Evolutionary conservation across 192 early-diverging fungal genomes (phyloP).

Genomic region (Diversispora epigaea): DNA sequence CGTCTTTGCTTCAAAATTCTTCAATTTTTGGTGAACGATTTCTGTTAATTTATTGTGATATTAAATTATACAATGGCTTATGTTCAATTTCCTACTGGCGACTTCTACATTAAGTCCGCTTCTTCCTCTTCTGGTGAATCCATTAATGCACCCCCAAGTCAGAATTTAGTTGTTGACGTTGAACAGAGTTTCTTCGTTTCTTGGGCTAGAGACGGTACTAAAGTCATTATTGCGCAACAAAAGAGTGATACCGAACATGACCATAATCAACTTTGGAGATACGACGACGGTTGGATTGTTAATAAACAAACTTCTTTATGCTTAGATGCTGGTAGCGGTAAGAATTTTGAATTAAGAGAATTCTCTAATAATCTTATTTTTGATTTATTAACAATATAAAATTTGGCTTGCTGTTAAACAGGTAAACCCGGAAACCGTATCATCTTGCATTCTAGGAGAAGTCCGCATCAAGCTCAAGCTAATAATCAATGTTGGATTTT

Average conservation of each 20-base stretch:
- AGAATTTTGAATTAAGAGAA: not conserved
- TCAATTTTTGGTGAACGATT: too few species aligned
- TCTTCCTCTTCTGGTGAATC: conserved; percentile 14
- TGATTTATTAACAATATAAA: not conserved
- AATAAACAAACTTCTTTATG: not conserved
- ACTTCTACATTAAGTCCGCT: conserved; percentile 26
- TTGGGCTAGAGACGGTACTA: conserved; percentile 2
- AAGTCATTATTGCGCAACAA: not conserved
- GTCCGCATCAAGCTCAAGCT: not conserved
- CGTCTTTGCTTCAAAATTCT: too few species aligned
- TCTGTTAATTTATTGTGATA: too few species aligned
- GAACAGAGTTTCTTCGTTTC: not conserved
- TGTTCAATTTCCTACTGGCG: not conserved
- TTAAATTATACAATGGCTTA: not conserved
- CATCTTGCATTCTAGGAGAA: not conserved
- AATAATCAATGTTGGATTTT: conserved; percentile 24
- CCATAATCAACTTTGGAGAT: conserved; percentile 12
- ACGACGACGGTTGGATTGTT: conserved; percentile 23
- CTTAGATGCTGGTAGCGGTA: conserved; percentile 18
- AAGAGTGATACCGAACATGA: conserved; percentile 23
- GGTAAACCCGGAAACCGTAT: conserved; percentile 9
- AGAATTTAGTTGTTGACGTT: conserved; percentile 22
- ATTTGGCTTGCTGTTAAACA: not conserved
- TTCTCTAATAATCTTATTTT: not conserved
- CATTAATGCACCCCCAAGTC: not conserved